Percentiles rank a stretch among this genome's conserved stretches.
Conservation (phyloP, 441 rosid species). For the Pelargonium myrrhifolium region DNA sequence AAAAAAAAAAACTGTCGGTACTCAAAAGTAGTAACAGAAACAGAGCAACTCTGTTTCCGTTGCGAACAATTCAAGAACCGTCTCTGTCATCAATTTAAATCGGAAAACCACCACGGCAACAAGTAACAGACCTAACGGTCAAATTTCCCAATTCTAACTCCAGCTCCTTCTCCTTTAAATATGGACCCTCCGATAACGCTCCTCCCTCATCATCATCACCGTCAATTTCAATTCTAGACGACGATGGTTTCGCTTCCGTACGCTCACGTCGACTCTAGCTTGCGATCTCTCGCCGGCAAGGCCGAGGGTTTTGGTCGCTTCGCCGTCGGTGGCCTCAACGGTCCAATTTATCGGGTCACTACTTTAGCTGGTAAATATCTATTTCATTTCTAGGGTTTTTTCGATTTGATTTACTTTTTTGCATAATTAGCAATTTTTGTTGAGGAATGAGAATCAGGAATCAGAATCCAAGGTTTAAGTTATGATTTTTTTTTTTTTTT, state of each 20-base stretch:
- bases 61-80: too few species aligned
- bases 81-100: too few species aligned
- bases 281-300: slow-evolving; percentile 64
- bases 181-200: neutral
- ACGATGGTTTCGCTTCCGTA: slow-evolving; percentile 39
- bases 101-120: too few species aligned
- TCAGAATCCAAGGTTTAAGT: too few species aligned
- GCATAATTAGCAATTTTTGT: too few species aligned
- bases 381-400: slow-evolving; percentile 1
- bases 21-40: too few species aligned
- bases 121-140: neutral
- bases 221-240: neutral
- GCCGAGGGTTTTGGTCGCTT: slow-evolving; percentile 83
- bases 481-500: too few species aligned
- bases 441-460: too few species aligned
- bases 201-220: neutral
- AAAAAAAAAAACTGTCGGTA: too few species aligned
- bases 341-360: slow-evolving; percentile 56
- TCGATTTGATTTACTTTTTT: neutral
- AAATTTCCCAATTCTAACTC: neutral
- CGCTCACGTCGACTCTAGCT: slow-evolving; percentile 48
- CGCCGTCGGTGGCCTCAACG: slow-evolving; percentile 75
- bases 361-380: slow-evolving; percentile 46
- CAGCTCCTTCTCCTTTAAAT: neutral
- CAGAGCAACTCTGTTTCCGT: too few species aligned